These are phyloP conservation scores for Trametes versicolor DNA, from an alignment of 1,284 basidiomycete genomes.

Conservation along the genomic window DNA sequence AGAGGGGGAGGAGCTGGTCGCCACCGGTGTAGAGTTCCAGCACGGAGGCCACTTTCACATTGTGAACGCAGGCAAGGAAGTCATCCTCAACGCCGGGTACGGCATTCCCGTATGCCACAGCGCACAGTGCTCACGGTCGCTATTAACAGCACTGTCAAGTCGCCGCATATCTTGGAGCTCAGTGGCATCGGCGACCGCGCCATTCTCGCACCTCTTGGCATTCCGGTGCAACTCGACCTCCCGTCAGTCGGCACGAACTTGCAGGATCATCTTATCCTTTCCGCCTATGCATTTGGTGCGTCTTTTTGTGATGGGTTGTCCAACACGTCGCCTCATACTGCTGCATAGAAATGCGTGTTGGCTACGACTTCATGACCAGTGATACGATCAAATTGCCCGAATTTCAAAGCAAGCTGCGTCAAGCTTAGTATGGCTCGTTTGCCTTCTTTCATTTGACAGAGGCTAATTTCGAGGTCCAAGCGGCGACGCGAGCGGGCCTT, in stretches of 20 bases:
- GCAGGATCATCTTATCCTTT: conserved; percentile 43
- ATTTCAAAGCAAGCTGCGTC: conserved; percentile 5
- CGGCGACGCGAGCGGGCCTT: conserved; percentile 37
- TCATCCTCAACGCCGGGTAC: conserved; percentile 49
- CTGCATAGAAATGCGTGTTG: conserved; percentile 1
- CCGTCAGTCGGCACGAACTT: conserved; percentile 48
- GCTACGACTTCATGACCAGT: conserved; percentile 2
- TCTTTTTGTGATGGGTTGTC: background rate
- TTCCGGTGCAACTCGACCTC: conserved; percentile 47
- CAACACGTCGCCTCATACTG: background rate
- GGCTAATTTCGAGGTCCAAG: conserved; percentile 23
- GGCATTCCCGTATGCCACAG: background rate
- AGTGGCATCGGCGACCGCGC: conserved; percentile 50
- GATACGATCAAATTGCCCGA: conserved; percentile 11
- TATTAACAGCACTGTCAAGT: conserved; percentile 39
- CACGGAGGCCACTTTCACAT: conserved; percentile 37
- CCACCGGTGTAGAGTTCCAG: conserved; percentile 48
- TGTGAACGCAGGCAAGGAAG: conserved; percentile 46
- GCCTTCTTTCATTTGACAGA: background rate
- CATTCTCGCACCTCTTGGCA: conserved; percentile 43
- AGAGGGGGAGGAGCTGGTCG: conserved; percentile 29
- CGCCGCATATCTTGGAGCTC: conserved; percentile 47
- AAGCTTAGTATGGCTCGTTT: conserved; percentile 35
- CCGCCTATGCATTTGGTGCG: conserved; percentile 35
- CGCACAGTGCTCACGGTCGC: background rate